Evolutionary conservation across 805 yeast genomes (phyloP).

Genomic region (Kregervanrija pseudodelftensis): DNA sequence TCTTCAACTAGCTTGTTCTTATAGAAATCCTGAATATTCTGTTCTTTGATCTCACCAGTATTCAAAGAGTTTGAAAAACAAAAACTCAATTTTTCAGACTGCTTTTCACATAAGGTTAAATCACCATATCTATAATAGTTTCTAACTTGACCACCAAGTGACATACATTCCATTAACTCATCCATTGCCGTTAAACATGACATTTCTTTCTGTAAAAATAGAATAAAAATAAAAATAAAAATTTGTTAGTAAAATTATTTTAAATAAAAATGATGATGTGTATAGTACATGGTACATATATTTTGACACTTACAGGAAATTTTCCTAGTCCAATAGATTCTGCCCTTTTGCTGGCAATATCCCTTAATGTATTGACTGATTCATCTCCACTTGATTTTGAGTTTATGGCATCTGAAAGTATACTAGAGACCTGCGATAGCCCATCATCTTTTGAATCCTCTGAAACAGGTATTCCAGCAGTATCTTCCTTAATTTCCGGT

Average conservation of each 20-base stretch:
- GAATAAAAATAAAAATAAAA: not conserved
- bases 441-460: conserved; percentile 4
- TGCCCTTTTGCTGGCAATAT: conserved; percentile 23
- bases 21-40: conserved; percentile 61
- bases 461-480: not conserved
- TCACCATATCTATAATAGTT: conserved; percentile 81
- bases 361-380: conserved; percentile 15
- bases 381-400: not conserved
- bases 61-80: conserved; percentile 57
- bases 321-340: conserved; percentile 19
- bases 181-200: conserved; percentile 79
- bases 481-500: too few species aligned
- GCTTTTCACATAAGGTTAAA: conserved; percentile 61
- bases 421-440: conserved; percentile 16
- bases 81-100: conserved; percentile 71
- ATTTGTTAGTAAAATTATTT: conserved; percentile 5
- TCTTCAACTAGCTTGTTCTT: conserved; percentile 55
- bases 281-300: not conserved
- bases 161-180: conserved; percentile 77
- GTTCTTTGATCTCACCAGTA: conserved; percentile 43
- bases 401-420: conserved; percentile 4
- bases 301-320: conserved; percentile 25
- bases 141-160: conserved; percentile 84
- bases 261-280: not conserved
- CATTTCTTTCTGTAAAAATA: conserved; percentile 33